Evolutionary conservation across 1,139 yeast species (phyloP).

Genomic region (Geotrichum carabidarum): DNA sequence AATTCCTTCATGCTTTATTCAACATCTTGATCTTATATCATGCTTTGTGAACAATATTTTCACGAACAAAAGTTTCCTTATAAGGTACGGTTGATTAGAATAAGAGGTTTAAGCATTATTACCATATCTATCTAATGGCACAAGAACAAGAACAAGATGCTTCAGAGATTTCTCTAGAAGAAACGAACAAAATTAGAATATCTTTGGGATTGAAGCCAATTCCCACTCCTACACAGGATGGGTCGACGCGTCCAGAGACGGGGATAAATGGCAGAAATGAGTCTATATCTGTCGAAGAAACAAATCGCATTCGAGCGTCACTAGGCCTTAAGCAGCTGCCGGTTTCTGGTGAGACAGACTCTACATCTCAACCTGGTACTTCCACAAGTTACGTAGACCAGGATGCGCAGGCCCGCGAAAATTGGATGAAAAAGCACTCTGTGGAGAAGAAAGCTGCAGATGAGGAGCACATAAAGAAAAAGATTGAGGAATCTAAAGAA

Average conservation of each 20-base stretch:
- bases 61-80: neutral
- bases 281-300: conserved; percentile 36
- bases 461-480: conserved; percentile 22
- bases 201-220: conserved; percentile 37
- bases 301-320: conserved; percentile 35
- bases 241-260: conserved; percentile 1
- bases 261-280: conserved; percentile 8
- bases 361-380: conserved; percentile 13
- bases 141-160: conserved; percentile 10
- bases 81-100: conserved; percentile 5
- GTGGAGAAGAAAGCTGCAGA: conserved; percentile 22
- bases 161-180: conserved; percentile 30
- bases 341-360: conserved; percentile 27
- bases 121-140: conserved; percentile 11
- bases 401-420: conserved; percentile 33
- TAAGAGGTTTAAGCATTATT: neutral
- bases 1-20: no score
- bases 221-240: conserved; percentile 20
- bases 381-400: conserved; percentile 24
- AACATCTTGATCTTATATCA: no score
- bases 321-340: conserved; percentile 36
- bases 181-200: conserved; percentile 31
- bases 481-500: conserved; percentile 23
- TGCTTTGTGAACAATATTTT: no score
- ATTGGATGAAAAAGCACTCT: conserved; percentile 31